Conservation (phyloP, 257 asterid genomes). For the Plantago elongata region DNA sequence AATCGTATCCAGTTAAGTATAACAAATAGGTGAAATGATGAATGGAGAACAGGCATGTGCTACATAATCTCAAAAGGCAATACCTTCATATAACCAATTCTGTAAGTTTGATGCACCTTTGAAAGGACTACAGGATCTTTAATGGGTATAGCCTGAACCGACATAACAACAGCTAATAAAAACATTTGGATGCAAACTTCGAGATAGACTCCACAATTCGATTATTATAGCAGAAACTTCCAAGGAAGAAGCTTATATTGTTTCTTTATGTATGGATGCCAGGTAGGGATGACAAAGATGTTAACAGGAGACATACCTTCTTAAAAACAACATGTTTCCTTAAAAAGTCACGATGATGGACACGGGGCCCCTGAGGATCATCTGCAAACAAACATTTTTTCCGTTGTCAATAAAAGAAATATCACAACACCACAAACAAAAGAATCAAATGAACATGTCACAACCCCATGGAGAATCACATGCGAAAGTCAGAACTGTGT, state of each 20-base stretch:
- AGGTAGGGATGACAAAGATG: conserved; percentile 3
- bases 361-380: conserved; percentile 72
- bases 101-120: conserved; percentile 91
- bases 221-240: conserved; percentile 5
- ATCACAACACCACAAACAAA: too few species aligned
- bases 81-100: conserved; percentile 92
- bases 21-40: too few species aligned
- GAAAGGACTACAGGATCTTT: conserved; percentile 74
- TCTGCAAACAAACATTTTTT: conserved; percentile 43
- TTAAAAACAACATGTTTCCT: conserved; percentile 80
- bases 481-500: too few species aligned
- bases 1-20: too few species aligned
- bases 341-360: conserved; percentile 77
- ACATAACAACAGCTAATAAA: conserved; percentile 13
- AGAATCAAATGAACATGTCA: too few species aligned
- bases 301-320: conserved; percentile 53
- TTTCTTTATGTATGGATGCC: conserved; percentile 4
- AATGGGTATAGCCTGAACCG: conserved; percentile 72
- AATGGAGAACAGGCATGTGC: background rate
- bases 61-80: conserved; percentile 11
- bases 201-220: background rate
- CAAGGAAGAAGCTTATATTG: conserved; percentile 7
- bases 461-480: too few species aligned
- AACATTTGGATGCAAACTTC: conserved; percentile 14
- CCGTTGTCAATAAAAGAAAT: background rate